Base-by-base conservation (phyloP, 1,284 basidiomycete species). In the Irpex sp. region DNA sequence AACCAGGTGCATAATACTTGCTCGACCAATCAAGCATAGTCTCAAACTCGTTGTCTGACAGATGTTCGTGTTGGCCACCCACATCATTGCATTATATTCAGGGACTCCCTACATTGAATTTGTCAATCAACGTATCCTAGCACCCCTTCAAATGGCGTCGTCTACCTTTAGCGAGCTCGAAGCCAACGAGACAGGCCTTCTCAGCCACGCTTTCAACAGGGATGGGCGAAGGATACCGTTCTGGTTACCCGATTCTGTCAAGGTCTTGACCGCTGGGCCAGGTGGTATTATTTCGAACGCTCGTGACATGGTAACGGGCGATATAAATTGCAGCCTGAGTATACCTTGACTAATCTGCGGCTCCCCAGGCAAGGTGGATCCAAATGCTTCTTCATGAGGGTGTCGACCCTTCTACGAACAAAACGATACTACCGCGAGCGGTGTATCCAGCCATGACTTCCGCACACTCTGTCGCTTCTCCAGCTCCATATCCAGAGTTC, bases 61-160 rank as follows among this genome's bases (percentile, higher is more conserved):
- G 78, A 78, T 80, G 76, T 81, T 73, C 62, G 68, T 72, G 56
- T 68, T 74, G 1, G 73, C 64, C 1, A 59, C 74, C 0, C 71
- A 78, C 52, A 64, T 83, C 2, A 62, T 82, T 26, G 63, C 71
- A 1, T 74, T 63, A 37, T 78, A 77, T 59, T 63, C 79, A 0
- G 73, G 72, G 37, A 68, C 63, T 51, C 49, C 74, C 1, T 80
- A 77, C 60, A 48, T 57, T 3, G 58, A 68, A 3, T 78, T 74
- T 62, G 73, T 74, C 40, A 34, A 57, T 5, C 58, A 68, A 8
- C 71, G 73, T 2, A 71, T 79, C n/a, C 73, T 76, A 64, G 64
- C 62, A 26, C 75, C 72, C 1, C 64, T 77, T 15, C 68, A 71
- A 55, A 76, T 79, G 75, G 65, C 69, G 2, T 68, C 68, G 0